These are phyloP conservation scores for Pueraria montana DNA, from an alignment of 306 rosid genomes.

Conservation along the genomic window DNA sequence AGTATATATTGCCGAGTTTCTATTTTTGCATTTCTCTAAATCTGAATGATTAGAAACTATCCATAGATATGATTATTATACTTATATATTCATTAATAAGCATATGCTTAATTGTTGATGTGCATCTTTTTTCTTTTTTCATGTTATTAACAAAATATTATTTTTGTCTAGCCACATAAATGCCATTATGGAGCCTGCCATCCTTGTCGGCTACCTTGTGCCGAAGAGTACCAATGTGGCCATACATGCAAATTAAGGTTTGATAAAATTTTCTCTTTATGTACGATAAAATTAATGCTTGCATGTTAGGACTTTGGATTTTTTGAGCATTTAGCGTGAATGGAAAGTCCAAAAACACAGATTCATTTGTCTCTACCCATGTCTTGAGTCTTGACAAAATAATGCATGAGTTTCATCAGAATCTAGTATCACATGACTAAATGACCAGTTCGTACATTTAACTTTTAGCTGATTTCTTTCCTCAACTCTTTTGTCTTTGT, in stretches of 20 bases:
- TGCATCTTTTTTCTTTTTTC: neutral
- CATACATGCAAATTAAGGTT: conserved; percentile 92
- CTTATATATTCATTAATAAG: conserved; percentile 24
- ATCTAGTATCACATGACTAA: conserved; percentile 17
- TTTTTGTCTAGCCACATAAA: conserved; percentile 84
- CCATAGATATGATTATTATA: neutral
- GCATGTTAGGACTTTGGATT: conserved; percentile 1
- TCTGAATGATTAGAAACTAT: no score
- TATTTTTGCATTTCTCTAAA: neutral
- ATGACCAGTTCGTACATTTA: neutral
- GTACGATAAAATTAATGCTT: no score
- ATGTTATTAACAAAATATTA: conserved; percentile 42
- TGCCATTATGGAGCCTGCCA: conserved; percentile 98
- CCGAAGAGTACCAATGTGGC: conserved; percentile 83
- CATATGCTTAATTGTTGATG: neutral
- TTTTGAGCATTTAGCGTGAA: conserved; percentile 28
- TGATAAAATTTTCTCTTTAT: conserved; percentile 38
- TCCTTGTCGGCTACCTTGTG: conserved; percentile 82
- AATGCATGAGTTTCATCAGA: conserved; percentile 17
- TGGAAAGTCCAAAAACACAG: neutral
- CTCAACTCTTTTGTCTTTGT: conserved; percentile 35
- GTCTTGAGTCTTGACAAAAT: neutral
- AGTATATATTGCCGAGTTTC: neutral
- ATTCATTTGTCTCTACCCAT: conserved; percentile 13
- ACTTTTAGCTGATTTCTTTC: conserved; percentile 27